These are phyloP conservation scores for Syzygium malaccense DNA, from an alignment of 441 rosid species.

Conservation along the genomic window DNA sequence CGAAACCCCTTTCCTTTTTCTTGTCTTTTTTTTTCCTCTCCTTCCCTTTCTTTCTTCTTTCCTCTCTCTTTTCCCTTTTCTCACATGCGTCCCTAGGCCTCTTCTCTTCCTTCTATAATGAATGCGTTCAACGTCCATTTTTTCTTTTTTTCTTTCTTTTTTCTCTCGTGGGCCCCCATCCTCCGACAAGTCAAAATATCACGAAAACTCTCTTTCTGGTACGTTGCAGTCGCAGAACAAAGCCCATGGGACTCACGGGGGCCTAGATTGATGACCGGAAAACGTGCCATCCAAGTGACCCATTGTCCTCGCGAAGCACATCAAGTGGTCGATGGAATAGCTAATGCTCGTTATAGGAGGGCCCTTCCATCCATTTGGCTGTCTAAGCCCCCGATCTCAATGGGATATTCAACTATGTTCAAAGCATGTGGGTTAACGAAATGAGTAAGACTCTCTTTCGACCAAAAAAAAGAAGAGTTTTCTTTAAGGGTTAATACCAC, in stretches of 20 bases:
- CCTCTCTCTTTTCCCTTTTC: no score
- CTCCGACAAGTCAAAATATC: background rate
- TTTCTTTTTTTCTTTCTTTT: no score
- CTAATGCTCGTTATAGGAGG: rapidly evolving
- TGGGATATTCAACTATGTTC: background rate
- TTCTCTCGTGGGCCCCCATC: no score
- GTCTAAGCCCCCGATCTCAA: background rate
- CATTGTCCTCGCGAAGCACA: background rate
- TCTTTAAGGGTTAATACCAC: no score
- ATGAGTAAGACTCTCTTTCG: background rate
- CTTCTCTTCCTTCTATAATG: no score
- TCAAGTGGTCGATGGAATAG: background rate
- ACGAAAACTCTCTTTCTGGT: background rate
- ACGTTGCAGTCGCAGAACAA: background rate
- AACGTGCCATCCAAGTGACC: background rate
- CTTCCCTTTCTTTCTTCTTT: no score
- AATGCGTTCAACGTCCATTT: no score
- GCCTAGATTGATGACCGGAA: no score
- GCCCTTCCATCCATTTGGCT: background rate
- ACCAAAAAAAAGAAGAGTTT: background rate
- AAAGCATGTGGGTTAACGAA: background rate
- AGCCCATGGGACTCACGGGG: rapidly evolving
- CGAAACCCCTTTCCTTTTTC: no score
- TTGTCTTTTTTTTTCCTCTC: no score
- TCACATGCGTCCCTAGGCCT: no score